These are phyloP conservation scores for Alternaria sp. DNA, from an alignment of 2,329 filamentous ascomycete species.

Conservation along the genomic window DNA sequence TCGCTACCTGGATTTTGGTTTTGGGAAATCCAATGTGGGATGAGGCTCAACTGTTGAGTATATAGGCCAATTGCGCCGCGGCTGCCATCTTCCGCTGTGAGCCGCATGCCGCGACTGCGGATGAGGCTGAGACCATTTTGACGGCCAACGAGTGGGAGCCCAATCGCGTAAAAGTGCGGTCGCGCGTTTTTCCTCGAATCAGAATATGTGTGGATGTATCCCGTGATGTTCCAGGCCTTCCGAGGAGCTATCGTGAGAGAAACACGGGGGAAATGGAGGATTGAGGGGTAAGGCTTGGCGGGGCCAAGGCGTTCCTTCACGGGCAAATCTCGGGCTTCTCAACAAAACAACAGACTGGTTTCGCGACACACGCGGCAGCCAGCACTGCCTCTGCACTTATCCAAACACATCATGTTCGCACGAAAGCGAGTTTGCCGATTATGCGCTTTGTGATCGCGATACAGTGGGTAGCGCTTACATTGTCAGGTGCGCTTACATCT, in stretches of 20 bases:
- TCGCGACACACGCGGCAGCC: no score
- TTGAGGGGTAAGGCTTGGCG: slow-evolving; percentile 11
- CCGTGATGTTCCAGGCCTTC: background rate
- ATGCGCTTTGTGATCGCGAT: no score
- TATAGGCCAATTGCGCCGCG: background rate
- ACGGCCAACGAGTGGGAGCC: background rate
- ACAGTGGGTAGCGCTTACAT: no score
- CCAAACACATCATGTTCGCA: no score
- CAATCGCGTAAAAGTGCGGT: background rate
- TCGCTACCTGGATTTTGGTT: background rate
- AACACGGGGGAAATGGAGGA: background rate
- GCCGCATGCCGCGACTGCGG: background rate
- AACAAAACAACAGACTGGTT: background rate
- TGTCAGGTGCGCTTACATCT: no score
- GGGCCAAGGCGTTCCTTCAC: background rate
- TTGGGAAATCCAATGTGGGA: background rate
- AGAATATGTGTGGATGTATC: background rate
- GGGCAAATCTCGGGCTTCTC: background rate
- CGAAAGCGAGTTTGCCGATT: background rate
- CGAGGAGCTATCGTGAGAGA: background rate
- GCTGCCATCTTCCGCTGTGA: background rate
- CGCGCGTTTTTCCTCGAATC: slow-evolving; percentile 8
- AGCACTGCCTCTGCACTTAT: no score
- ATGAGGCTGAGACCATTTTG: background rate
- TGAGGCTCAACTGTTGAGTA: background rate